Base-by-base conservation (phyloP, 495 filamentous ascomycete species). In the Aspergillus mulundensis region DNA sequence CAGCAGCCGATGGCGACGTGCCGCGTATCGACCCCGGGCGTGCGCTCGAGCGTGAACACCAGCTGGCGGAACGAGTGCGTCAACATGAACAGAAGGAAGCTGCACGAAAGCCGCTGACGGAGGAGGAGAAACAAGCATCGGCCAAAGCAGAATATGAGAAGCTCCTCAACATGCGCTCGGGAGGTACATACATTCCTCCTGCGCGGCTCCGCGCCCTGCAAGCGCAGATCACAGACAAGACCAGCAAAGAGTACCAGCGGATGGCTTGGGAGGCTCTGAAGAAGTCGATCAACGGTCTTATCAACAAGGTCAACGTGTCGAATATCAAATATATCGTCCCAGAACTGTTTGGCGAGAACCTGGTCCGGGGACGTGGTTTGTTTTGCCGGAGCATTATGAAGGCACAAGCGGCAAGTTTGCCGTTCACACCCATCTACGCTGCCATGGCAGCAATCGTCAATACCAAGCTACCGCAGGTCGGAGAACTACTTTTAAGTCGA, bases 251-350 rank as follows among this genome's bases (percentile, higher is more conserved):
- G 70, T 99, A 96, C 69, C 94, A 99, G 77, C 88, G 95, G 48
- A 94, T 99, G 90, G 91, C 93, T 2, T 97, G 95, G 95, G 95
- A 97, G 69, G 93, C 94, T 10, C 70, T 97, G 66, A 99, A 99
- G 76, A 99, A 99, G 77, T 92, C 88, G 18, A 95, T 99, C 76
- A 97, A 99, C 67, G 94, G 94, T 63, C 74, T 99, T 25, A 93
- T 97, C 75, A 99, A 99, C 77, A 99, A 99, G 70, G 86, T 96
- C 74, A 99, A 97, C 71, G 87, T 89, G 38, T 88, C 87, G 18
- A 99, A 99, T 63, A 97, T 99, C 79, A 97, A 97, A 70, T 83
- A 87, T 63, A 96, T 99, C 58, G 90, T 97, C 7, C 92, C 91
- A 0, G 94, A 99, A 66, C 78, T 97, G 28, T 97, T 99, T 70